Evolutionary conservation across 495 filamentous ascomycete genomes (phyloP).

Genomic region (Aspergillus affinis): DNA sequence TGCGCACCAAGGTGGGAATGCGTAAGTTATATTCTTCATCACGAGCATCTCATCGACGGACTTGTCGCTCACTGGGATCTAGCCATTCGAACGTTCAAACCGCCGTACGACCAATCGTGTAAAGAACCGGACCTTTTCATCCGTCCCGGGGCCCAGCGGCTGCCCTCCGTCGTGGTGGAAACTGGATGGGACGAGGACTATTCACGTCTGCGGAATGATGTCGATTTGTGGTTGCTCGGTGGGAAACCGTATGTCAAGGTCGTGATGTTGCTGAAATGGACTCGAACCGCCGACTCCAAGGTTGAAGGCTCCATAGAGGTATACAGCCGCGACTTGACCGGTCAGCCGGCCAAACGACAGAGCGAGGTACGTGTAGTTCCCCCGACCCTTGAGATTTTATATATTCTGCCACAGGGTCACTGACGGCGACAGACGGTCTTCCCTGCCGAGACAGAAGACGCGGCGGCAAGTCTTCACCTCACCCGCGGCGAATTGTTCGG

Average conservation of each 20-base stretch:
- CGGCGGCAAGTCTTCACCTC: neutral
- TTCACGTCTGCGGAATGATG: neutral
- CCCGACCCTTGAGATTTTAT: neutral
- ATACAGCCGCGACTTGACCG: neutral
- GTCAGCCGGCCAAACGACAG: neutral
- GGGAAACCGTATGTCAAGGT: constrained; percentile 26
- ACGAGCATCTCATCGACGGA: too few species aligned
- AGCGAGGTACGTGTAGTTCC: neutral
- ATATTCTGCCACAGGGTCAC: neutral
- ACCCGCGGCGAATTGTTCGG: neutral
- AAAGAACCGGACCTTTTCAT: constrained; percentile 10
- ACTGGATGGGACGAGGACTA: constrained; percentile 6
- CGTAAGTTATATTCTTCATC: neutral
- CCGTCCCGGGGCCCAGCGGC: neutral
- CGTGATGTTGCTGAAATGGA: constrained; percentile 22
- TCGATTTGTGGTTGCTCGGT: constrained; percentile 21
- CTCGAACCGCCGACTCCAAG: neutral
- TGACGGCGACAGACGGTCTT: neutral
- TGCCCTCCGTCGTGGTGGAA: constrained; percentile 8
- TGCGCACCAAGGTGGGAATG: constrained; percentile 5
- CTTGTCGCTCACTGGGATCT: neutral
- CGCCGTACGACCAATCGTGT: constrained; percentile 1
- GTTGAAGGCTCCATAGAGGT: neutral
- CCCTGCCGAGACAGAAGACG: neutral
- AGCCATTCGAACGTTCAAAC: constrained; percentile 3